Evolutionary conservation across 2,329 filamentous ascomycete species (phyloP).

Genomic region (Esteya vermicola): DNA sequence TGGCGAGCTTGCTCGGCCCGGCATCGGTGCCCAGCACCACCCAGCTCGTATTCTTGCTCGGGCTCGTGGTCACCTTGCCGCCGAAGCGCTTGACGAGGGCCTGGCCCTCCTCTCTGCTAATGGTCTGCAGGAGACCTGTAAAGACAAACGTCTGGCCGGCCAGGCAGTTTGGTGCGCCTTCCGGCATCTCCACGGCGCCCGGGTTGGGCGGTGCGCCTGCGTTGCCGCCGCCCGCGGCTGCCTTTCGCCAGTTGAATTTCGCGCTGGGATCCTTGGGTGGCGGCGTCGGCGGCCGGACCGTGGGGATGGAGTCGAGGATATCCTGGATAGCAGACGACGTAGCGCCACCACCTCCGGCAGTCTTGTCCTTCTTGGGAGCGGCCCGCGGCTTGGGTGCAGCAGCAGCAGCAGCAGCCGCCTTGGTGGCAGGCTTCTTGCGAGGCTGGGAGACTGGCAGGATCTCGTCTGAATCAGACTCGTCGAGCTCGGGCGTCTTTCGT

Average conservation of each 20-base stretch:
- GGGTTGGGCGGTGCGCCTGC: slow-evolving; percentile 48
- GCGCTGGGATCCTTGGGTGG: slow-evolving; percentile 52
- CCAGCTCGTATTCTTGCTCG: slow-evolving; percentile 87
- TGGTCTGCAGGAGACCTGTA: slow-evolving; percentile 68
- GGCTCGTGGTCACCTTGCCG: slow-evolving; percentile 72
- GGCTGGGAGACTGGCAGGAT: slow-evolving; percentile 20
- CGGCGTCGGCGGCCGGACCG: slow-evolving; percentile 69
- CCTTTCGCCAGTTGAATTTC: slow-evolving; percentile 72
- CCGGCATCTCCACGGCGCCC: slow-evolving; percentile 58
- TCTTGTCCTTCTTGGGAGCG: slow-evolving; percentile 16
- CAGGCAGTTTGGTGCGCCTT: slow-evolving; percentile 78
- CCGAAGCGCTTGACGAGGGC: slow-evolving; percentile 85
- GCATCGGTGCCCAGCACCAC: slow-evolving; percentile 86
- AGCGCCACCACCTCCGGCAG: slow-evolving; percentile 49
- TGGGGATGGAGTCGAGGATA: slow-evolving; percentile 79
- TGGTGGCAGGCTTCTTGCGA: slow-evolving; percentile 34
- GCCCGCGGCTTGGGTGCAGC: slow-evolving; percentile 5
- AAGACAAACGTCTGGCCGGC: slow-evolving; percentile 88
- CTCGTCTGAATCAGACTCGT: slow-evolving; percentile 43
- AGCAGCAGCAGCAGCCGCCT: background rate
- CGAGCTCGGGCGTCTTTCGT: slow-evolving; percentile 40
- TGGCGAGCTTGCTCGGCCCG: slow-evolving; percentile 81
- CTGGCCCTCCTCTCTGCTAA: slow-evolving; percentile 75
- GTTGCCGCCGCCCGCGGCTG: slow-evolving; percentile 40
- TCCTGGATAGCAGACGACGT: slow-evolving; percentile 61